These are phyloP conservation scores for Boletus rubroflammeus DNA, from an alignment of 768 basidiomycete genomes.

Conservation along the genomic window DNA sequence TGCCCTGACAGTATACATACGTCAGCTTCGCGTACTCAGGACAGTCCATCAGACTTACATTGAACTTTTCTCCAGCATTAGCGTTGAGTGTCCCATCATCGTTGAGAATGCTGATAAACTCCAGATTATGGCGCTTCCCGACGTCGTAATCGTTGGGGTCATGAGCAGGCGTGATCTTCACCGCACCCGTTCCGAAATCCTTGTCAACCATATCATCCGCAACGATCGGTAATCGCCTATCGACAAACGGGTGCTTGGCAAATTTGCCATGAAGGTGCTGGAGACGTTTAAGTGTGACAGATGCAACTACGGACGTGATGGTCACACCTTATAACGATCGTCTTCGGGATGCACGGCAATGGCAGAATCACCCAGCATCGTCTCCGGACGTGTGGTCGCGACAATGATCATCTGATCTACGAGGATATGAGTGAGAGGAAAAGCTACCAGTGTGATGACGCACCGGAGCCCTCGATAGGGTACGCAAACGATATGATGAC, in stretches of 20 bases:
- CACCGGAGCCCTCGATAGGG: conserved; percentile 80
- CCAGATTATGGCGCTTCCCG: conserved; percentile 79
- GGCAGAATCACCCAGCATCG: conserved; percentile 97
- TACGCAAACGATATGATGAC: conserved; percentile 97
- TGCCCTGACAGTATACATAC: conserved; percentile 51
- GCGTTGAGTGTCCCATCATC: conserved; percentile 95
- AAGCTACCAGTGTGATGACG: conserved; percentile 9
- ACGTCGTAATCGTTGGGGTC: conserved; percentile 97
- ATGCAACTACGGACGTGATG: background rate
- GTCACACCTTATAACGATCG: conserved; percentile 69
- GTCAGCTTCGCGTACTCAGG: background rate
- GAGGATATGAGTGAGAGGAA: background rate
- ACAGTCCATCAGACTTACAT: conserved; percentile 38
- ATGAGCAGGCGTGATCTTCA: conserved; percentile 98
- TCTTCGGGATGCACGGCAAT: conserved; percentile 97
- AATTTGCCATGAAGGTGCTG: conserved; percentile 94
- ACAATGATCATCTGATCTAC: conserved; percentile 87
- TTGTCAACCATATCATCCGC: conserved; percentile 88
- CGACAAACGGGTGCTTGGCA: conserved; percentile 82
- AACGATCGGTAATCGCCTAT: conserved; percentile 84
- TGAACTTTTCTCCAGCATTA: conserved; percentile 78
- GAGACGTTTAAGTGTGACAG: background rate
- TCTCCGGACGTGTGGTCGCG: conserved; percentile 97
- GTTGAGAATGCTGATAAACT: conserved; percentile 92
- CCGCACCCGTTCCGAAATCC: conserved; percentile 95